Evolutionary conservation across 2,329 filamentous ascomycete genomes (phyloP), one percentile per base, ranked within the genome.

Genomic region (Diaporthe eres): DNA sequence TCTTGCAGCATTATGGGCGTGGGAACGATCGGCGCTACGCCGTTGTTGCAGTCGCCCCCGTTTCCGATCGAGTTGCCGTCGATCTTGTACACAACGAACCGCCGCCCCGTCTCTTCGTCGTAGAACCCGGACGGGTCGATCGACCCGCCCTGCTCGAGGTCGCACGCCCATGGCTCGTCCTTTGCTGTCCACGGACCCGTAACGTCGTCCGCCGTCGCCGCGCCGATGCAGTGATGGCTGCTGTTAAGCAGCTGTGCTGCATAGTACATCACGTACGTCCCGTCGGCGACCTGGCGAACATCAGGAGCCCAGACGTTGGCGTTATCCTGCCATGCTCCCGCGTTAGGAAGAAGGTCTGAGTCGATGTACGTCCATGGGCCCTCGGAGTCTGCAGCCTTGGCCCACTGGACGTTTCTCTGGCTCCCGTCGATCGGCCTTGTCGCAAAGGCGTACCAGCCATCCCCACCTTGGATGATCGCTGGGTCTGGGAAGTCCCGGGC

Each of bases 11-110:
- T 86, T 76, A 92, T 86, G 0, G 91, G 90, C 53, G 91, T 92
- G 19, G 84, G 74, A 15, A 81, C 79, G 15, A 84, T 78, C 13
- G 85, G 86, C 34, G 82, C 81, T 22, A 85, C 82, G n/a, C 81
- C 84, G 77, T 88, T 90, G 58, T 82, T 81, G 76, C 87, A 88
- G 76, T 87, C 86, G 71, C 85, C 84, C n/a, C 84, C 84, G 57
- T 82, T 74, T 5, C 84, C 84, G 49, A 88, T 82, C 75, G 85
- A 86, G 82, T 93, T 93, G 51, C 92, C 92, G 81, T 94, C 92
- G 37, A 93, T 85, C 82, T 94, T 94, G 85, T 92, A 94, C 13
- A 90, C 83, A 7, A 94, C 86, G 80, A 92, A 94, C 8, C 88
- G 86, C 44, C 82, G 86, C 42, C 89, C 89, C 15, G 81, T 84